A percentile compares a stretch with the other conserved stretches of the same genome.
These are phyloP conservation scores for Acanthamoeba healyi DNA, from an alignment of 208 protist species.

Conservation along the genomic window DNA sequence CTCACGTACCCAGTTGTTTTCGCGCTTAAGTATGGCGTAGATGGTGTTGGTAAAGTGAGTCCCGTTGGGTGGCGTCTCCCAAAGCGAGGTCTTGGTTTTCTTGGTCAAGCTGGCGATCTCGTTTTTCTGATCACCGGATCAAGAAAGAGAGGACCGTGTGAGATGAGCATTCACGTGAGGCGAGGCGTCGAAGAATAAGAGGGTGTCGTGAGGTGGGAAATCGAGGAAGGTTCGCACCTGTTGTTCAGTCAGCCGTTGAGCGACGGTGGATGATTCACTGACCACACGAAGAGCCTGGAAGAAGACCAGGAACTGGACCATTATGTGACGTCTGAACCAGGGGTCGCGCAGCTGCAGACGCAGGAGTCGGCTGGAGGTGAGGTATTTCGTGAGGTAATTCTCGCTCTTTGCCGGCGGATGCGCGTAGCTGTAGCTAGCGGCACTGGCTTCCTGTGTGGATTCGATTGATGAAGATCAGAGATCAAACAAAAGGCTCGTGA, in stretches of 20 bases:
- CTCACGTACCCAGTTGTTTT: constrained; percentile 56
- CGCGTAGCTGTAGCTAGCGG: constrained; percentile 1
- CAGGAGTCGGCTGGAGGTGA: constrained; percentile 55
- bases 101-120: constrained; percentile 42
- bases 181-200: too few species aligned
- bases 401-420: background rate
- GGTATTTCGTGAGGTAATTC: constrained; percentile 59
- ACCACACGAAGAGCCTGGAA: constrained; percentile 58
- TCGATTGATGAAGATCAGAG: background rate
- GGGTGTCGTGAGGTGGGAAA: too few species aligned
- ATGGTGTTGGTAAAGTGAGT: constrained; percentile 53
- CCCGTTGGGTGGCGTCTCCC: constrained; percentile 53
- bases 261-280: background rate
- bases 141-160: background rate
- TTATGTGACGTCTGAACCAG: constrained; percentile 61
- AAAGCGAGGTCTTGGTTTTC: constrained; percentile 56
- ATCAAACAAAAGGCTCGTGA: background rate
- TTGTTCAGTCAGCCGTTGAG: background rate
- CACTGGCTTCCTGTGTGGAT: constrained; percentile 1
- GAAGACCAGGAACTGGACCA: constrained; percentile 68
- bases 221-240: constrained; percentile 2
- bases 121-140: background rate
- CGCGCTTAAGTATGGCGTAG: constrained; percentile 61
- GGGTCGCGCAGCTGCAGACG: constrained; percentile 56
- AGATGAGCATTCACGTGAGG: too few species aligned